Evolutionary conservation across 1,284 basidiomycete species (phyloP).

Genomic region (Coriolopsis trogii): DNA sequence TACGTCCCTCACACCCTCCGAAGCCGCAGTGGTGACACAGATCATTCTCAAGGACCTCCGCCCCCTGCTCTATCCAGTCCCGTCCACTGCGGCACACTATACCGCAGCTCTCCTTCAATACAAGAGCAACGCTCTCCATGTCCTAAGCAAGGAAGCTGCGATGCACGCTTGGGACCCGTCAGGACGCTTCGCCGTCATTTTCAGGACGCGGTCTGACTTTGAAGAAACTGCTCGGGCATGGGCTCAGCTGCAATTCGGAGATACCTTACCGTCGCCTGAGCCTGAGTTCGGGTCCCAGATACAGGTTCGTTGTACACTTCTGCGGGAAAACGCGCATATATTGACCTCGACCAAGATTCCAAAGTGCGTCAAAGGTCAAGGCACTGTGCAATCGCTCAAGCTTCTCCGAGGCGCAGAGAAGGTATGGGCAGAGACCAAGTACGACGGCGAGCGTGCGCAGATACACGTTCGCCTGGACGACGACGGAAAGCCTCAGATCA

Average conservation of each 20-base stretch:
- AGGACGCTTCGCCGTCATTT: constrained; percentile 56
- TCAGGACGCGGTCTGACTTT: constrained; percentile 56
- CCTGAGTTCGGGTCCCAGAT: constrained; percentile 53
- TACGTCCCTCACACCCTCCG: constrained; percentile 54
- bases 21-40: constrained; percentile 72
- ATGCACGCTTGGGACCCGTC: constrained; percentile 75
- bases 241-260: constrained; percentile 39
- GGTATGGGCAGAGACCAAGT: constrained; percentile 88
- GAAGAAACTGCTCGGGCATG: constrained; percentile 51
- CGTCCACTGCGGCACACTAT: constrained; percentile 45
- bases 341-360: constrained; percentile 60
- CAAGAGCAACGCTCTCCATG: constrained; percentile 56
- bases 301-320: constrained; percentile 42
- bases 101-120: constrained; percentile 53
- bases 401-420: constrained; percentile 45
- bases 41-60: constrained; percentile 85
- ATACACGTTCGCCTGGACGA: constrained; percentile 70
- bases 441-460: constrained; percentile 89
- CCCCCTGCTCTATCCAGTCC: constrained; percentile 73
- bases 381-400: constrained; percentile 57
- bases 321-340: neutral
- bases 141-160: constrained; percentile 62
- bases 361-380: constrained; percentile 74
- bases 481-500: constrained; percentile 50
- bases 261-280: constrained; percentile 7